Evolutionary conservation across 2,329 filamentous ascomycete genomes (phyloP).

Genomic region (Botryotinia calthae): DNA sequence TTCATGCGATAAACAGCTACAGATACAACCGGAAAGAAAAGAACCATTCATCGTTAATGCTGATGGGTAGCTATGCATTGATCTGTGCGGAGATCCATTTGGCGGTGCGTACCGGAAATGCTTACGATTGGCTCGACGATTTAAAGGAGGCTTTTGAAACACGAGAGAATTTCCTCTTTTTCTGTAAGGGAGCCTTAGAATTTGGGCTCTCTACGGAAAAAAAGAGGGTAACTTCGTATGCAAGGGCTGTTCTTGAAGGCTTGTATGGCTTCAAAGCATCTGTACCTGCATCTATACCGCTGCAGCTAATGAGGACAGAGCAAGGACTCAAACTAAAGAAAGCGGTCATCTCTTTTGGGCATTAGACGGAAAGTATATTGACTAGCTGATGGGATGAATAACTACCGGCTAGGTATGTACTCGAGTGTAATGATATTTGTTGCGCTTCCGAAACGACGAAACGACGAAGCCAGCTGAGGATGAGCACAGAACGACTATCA

Average conservation of each 20-base stretch:
- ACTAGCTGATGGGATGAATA: neutral
- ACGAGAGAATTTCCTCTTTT: neutral
- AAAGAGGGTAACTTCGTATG: neutral
- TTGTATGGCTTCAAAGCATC: neutral
- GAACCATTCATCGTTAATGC: neutral
- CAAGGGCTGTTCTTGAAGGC: neutral
- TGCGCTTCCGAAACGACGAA: neutral
- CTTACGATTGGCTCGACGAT: neutral
- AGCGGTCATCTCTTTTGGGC: neutral
- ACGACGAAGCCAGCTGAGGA: neutral
- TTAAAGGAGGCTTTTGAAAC: neutral
- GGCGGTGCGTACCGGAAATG: neutral
- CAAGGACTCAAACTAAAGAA: neutral
- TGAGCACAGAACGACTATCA: neutral
- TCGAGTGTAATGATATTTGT: neutral
- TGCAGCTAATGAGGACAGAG: neutral
- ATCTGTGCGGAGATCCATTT: neutral
- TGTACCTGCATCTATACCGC: constrained; percentile 10
- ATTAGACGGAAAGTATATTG: neutral
- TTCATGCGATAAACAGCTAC: neutral
- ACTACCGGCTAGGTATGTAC: neutral
- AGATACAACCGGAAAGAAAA: neutral
- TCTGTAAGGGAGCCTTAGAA: neutral
- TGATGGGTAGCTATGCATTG: neutral
- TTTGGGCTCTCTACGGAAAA: neutral